Evolutionary conservation across 441 rosid genomes (phyloP).

Genomic region (Aquilaria agallochum): DNA sequence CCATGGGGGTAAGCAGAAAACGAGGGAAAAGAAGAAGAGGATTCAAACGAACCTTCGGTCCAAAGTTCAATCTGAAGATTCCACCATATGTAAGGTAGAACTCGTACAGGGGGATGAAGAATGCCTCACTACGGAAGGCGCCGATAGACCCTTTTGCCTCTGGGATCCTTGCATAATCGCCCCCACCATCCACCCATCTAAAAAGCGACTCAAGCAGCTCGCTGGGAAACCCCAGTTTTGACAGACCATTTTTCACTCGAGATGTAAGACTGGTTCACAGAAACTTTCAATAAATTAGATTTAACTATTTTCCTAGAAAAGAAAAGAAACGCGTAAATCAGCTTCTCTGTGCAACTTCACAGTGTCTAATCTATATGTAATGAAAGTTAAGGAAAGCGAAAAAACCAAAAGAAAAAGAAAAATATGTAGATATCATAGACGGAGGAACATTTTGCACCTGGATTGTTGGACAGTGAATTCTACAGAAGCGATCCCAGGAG

Average conservation of each 20-base stretch:
- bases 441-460: conserved; percentile 32
- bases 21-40: neutral
- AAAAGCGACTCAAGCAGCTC: conserved; percentile 54
- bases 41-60: conserved; percentile 77
- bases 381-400: neutral
- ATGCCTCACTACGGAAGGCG: conserved; percentile 77
- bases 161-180: conserved; percentile 67
- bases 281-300: neutral
- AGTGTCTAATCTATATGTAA: too few species aligned
- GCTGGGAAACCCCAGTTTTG: conserved; percentile 65
- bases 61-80: conserved; percentile 86
- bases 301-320: too few species aligned
- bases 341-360: too few species aligned
- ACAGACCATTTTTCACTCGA: conserved; percentile 58
- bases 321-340: too few species aligned
- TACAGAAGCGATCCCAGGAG: conserved; percentile 84
- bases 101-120: conserved; percentile 88
- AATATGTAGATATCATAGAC: neutral
- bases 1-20: neutral
- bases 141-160: conserved; percentile 72
- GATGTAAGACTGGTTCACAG: conserved; percentile 51
- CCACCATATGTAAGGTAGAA: conserved; percentile 96
- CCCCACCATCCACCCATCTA: conserved; percentile 42
- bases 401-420: neutral
- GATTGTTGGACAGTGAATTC: conserved; percentile 67